phyloP scores from a whole-genome alignment of 2,329 filamentous ascomycete species.

The Chrysoporthe puriensis region DNA sequence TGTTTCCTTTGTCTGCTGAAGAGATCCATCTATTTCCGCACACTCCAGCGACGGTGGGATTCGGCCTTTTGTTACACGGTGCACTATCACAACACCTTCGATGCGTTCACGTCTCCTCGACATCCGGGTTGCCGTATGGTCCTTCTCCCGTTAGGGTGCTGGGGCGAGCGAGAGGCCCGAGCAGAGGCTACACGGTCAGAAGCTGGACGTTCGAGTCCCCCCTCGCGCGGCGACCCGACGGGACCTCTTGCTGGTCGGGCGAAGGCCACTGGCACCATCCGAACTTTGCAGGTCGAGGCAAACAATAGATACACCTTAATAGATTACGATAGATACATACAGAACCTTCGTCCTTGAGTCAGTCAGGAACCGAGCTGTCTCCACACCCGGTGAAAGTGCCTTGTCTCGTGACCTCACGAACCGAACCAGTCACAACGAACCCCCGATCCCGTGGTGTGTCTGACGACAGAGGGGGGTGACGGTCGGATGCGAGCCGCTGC shows the following conservation, averaged over 20 bases:
- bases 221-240: neutral
- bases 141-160: neutral
- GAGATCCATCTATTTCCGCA: neutral
- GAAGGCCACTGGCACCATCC: neutral
- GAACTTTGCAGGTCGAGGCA: neutral
- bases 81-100: neutral
- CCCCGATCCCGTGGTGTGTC: neutral
- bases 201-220: neutral
- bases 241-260: neutral
- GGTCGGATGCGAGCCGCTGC: conserved; percentile 2
- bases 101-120: neutral
- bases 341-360: neutral
- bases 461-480: neutral
- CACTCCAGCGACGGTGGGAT: neutral
- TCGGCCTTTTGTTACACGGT: neutral
- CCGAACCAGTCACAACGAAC: neutral
- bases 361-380: neutral
- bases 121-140: neutral
- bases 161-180: neutral
- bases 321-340: neutral
- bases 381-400: neutral
- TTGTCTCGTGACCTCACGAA: neutral
- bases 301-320: neutral
- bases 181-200: neutral
- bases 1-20: neutral